These are phyloP conservation scores for Oryza meyeriana DNA, from an alignment of 176 grass and related monocot species.

Conservation along the genomic window DNA sequence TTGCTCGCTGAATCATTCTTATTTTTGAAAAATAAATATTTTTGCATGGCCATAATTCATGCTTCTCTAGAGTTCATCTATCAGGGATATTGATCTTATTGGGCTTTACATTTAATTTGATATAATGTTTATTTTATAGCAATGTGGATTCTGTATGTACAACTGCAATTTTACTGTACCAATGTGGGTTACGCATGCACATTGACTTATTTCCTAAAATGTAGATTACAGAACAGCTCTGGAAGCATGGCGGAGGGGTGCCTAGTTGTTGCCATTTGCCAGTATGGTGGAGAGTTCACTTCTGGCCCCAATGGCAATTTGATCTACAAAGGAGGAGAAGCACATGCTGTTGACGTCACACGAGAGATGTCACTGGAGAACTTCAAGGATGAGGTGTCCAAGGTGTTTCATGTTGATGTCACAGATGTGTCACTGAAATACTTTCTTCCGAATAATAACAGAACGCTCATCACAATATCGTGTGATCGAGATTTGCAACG, in stretches of 20 bases:
- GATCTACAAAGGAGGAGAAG: slow-evolving; percentile 90
- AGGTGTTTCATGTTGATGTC: slow-evolving; percentile 76
- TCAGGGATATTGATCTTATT: not conserved
- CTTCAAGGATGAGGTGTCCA: slow-evolving; percentile 74
- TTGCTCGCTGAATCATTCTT: not conserved
- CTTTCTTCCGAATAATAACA: slow-evolving; percentile 85
- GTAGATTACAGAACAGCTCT: not conserved
- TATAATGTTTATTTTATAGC: not conserved
- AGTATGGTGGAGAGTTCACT: slow-evolving; percentile 87
- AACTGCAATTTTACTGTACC: not conserved
- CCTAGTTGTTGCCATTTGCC: slow-evolving; percentile 78
- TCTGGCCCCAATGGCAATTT: slow-evolving; percentile 61
- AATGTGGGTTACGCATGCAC: not conserved
- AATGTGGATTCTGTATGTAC: not conserved
- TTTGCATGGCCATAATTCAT: not conserved
- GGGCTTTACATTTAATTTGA: not conserved
- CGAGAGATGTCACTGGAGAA: slow-evolving; percentile 64
- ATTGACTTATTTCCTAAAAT: not conserved
- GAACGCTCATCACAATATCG: slow-evolving; percentile 84
- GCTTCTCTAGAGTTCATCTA: not conserved
- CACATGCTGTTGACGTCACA: slow-evolving; percentile 75
- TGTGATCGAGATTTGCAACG: slow-evolving; percentile 86
- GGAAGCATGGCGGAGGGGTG: slow-evolving; percentile 22
- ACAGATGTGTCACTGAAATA: slow-evolving; percentile 79
- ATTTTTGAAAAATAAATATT: not conserved